These are phyloP conservation scores for Talaromyces atroroseus DNA, from an alignment of 2,329 filamentous ascomycete species.

Conservation along the genomic window DNA sequence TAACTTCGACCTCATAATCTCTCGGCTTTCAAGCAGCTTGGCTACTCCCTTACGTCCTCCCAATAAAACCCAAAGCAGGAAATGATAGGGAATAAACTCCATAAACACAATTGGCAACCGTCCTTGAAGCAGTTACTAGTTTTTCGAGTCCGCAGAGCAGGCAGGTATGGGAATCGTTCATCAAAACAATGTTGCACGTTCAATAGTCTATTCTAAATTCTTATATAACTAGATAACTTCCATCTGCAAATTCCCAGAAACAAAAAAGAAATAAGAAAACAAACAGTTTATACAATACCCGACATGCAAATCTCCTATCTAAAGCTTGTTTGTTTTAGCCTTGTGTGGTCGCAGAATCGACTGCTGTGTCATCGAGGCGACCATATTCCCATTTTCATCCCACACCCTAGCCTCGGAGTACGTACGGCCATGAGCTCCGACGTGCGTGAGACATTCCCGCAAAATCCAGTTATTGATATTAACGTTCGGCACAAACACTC, in stretches of 20 bases:
- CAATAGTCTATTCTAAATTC: too few species aligned
- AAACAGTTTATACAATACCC: not conserved
- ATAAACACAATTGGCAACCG: not conserved
- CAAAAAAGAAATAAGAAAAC: too few species aligned
- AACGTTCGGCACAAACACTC: constrained; percentile 36
- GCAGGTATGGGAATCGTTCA: too few species aligned
- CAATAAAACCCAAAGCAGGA: not conserved
- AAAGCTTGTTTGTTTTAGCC: not conserved
- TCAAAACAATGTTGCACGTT: too few species aligned
- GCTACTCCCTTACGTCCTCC: not conserved
- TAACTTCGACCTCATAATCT: not conserved
- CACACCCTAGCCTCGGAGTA: constrained; percentile 43
- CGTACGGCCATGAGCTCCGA: constrained; percentile 39
- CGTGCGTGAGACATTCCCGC: constrained; percentile 37
- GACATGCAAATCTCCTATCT: not conserved
- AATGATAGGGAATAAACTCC: not conserved
- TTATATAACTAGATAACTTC: too few species aligned
- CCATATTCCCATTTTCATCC: constrained; percentile 39
- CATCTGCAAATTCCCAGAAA: too few species aligned
- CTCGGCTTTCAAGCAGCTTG: not conserved
- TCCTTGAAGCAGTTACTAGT: too few species aligned
- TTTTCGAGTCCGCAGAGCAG: too few species aligned
- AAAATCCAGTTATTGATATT: constrained; percentile 42
- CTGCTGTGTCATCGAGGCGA: constrained; percentile 48
- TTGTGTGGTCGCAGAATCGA: constrained; percentile 15